phyloP scores from a whole-genome alignment of 164 flowering plant genomes.

The Stephania cephalantha region DNA sequence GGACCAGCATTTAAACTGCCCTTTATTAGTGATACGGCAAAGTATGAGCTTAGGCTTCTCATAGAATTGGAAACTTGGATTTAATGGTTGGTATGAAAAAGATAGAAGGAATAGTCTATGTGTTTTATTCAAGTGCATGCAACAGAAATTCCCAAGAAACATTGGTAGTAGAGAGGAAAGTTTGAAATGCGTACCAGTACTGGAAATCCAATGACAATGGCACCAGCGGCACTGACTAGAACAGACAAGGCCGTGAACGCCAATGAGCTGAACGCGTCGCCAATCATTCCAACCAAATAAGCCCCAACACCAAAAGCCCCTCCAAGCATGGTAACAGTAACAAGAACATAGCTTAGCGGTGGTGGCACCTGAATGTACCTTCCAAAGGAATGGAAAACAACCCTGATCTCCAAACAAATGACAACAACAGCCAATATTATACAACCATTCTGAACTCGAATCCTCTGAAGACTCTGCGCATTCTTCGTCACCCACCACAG shows the following conservation, averaged over 20 bases:
- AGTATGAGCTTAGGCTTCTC: not conserved
- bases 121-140: not conserved
- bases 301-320: constrained; percentile 77
- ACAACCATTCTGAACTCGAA: constrained; percentile 76
- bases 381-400: constrained; percentile 87
- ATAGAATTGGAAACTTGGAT: not conserved
- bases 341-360: constrained; percentile 79
- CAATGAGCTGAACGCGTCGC: constrained; percentile 66
- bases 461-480: constrained; percentile 45
- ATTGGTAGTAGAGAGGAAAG: too few species aligned
- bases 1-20: not conserved
- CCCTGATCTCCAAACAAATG: constrained; percentile 79
- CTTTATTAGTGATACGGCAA: not conserved
- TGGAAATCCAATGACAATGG: constrained; percentile 85
- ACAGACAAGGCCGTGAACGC: constrained; percentile 65
- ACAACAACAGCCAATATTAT: constrained; percentile 70
- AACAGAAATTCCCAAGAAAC: not conserved
- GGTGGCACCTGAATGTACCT: constrained; percentile 89
- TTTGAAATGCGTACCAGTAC: constrained; percentile 47
- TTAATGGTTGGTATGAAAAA: not conserved
- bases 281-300: constrained; percentile 70
- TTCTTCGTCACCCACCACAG: constrained; percentile 87
- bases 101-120: not conserved
- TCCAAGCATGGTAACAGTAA: constrained; percentile 79
- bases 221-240: constrained; percentile 80